phyloP scores from a whole-genome alignment of 495 filamentous ascomycete species.

The Penicillium canescens region DNA sequence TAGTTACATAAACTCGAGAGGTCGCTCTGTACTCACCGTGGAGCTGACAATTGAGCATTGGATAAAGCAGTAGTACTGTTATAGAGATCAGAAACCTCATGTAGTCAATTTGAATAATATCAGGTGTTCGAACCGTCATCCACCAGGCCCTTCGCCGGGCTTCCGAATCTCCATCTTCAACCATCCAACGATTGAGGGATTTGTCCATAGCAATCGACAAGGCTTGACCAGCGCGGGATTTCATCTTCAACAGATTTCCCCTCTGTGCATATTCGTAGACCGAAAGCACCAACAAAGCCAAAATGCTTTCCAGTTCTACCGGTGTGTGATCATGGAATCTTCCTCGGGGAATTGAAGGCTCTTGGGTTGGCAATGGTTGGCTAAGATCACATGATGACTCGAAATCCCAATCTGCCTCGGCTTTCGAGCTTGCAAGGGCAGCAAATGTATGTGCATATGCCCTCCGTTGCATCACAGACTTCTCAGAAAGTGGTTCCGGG shows the following conservation, averaged over 20 bases:
- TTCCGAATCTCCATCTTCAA: constrained; percentile 33
- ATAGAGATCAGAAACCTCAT: constrained; percentile 7
- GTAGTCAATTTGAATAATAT: not conserved
- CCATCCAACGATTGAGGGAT: constrained; percentile 37
- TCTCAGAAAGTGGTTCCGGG: constrained; percentile 35
- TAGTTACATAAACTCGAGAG: not conserved
- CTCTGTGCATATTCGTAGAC: constrained; percentile 53
- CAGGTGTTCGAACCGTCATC: constrained; percentile 40
- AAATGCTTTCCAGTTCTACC: constrained; percentile 48
- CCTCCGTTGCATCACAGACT: constrained; percentile 33
- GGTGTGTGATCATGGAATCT: constrained; percentile 52
- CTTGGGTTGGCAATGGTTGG: constrained; percentile 47
- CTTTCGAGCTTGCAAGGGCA: constrained; percentile 43
- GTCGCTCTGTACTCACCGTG: constrained; percentile 39
- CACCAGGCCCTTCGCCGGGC: constrained; percentile 50
- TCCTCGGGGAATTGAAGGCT: constrained; percentile 40
- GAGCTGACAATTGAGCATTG: constrained; percentile 61
- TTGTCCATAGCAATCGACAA: constrained; percentile 44
- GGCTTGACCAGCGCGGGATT: constrained; percentile 46
- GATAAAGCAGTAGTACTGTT: constrained; percentile 58
- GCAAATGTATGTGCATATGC: constrained; percentile 48
- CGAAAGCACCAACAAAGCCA: constrained; percentile 47
- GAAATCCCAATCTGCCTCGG: constrained; percentile 44
- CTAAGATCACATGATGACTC: constrained; percentile 52
- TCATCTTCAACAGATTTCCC: constrained; percentile 52